phyloP scores from a whole-genome alignment of 495 filamentous ascomycete genomes.

The Cercophora scortea region DNA sequence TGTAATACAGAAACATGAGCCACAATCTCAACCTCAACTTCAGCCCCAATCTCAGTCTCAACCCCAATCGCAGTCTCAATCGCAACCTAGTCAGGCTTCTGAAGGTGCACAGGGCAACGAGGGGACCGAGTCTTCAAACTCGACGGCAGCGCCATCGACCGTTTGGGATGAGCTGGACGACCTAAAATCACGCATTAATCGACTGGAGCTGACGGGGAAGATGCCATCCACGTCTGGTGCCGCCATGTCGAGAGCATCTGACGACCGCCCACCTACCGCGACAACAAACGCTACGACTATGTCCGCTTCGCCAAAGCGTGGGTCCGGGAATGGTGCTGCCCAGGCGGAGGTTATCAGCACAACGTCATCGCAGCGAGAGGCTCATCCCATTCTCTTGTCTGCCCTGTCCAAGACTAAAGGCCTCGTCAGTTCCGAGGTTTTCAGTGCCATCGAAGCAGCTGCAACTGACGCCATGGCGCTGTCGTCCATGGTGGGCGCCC shows the following conservation, averaged over 20 bases:
- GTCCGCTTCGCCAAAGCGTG: constrained; percentile 74
- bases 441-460: constrained; percentile 71
- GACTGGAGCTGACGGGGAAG: constrained; percentile 86
- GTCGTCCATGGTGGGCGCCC: constrained; percentile 61
- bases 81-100: background rate
- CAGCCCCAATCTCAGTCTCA: too few species aligned
- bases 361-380: constrained; percentile 29
- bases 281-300: constrained; percentile 90
- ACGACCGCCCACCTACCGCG: constrained; percentile 81
- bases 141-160: constrained; percentile 80
- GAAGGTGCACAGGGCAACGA: constrained; percentile 38
- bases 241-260: constrained; percentile 64
- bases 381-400: constrained; percentile 72
- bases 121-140: constrained; percentile 73
- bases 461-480: constrained; percentile 73
- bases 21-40: constrained; percentile 6
- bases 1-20: constrained; percentile 25
- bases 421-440: constrained; percentile 62
- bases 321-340: constrained; percentile 39
- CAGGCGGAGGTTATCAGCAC: constrained; percentile 21
- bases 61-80: too few species aligned
- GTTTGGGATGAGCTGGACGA: constrained; percentile 99
- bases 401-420: constrained; percentile 70
- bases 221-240: constrained; percentile 72
- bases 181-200: constrained; percentile 85